Conservation (phyloP, 345 rosid genomes). For the Odontarrhena argentea region DNA sequence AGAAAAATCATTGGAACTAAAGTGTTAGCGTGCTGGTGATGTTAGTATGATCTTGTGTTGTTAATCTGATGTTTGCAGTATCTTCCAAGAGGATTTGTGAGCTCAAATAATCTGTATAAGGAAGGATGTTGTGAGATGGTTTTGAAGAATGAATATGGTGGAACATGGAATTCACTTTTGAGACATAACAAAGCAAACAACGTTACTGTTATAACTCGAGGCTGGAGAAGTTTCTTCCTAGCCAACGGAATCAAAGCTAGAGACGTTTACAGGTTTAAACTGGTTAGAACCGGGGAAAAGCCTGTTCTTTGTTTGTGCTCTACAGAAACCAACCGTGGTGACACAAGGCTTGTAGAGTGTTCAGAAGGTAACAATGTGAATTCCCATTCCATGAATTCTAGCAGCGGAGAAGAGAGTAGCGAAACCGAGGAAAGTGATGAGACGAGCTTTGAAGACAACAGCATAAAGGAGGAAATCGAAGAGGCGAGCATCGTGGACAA, state of each 20-base stretch:
- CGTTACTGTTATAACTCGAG: slow-evolving; percentile 12
- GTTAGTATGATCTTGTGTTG: slow-evolving; percentile 5
- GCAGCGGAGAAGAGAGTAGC: slow-evolving; percentile 19
- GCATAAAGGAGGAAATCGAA: neutral
- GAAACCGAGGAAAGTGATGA: slow-evolving; percentile 10
- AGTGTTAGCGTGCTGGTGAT: neutral
- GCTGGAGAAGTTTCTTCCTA: slow-evolving; percentile 36
- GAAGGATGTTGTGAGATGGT: slow-evolving; percentile 18
- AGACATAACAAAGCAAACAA: slow-evolving; percentile 4
- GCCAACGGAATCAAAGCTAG: slow-evolving; percentile 24
- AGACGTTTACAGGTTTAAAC: slow-evolving; percentile 34
- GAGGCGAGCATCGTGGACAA: slow-evolving; percentile 10
- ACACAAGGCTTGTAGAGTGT: slow-evolving; percentile 10
- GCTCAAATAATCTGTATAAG: slow-evolving; percentile 20
- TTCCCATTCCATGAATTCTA: slow-evolving; percentile 12
- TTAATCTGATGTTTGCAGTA: slow-evolving; percentile 23
- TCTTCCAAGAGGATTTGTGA: slow-evolving; percentile 32
- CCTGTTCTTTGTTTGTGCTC: slow-evolving; percentile 23
- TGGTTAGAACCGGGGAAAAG: neutral
- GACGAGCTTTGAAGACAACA: neutral
- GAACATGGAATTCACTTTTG: slow-evolving; percentile 18
- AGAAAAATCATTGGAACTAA: neutral
- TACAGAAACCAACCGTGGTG: slow-evolving; percentile 21
- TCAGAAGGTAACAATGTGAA: slow-evolving; percentile 5
- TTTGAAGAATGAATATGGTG: slow-evolving; percentile 31